Conservation (phyloP, 2,329 filamentous ascomycete species). For the Aspergillus pseudoglaucus region DNA sequence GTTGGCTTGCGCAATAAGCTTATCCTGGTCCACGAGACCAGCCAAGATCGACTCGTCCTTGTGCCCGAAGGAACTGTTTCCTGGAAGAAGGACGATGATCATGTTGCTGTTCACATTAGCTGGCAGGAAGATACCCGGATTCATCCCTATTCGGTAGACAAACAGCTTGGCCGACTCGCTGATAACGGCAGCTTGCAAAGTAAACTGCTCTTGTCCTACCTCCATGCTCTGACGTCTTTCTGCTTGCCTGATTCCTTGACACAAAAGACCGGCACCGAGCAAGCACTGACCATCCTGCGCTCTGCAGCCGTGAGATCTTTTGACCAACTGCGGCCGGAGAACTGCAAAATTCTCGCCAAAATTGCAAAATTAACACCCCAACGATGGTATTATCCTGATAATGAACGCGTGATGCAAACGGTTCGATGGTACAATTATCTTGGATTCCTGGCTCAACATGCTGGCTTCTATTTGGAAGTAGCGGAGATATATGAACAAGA, state of each 20-base stretch:
- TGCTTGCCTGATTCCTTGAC: slow-evolving; percentile 31
- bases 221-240: slow-evolving; percentile 34
- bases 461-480: slow-evolving; percentile 34
- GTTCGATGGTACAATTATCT: slow-evolving; percentile 40
- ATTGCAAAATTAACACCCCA: slow-evolving; percentile 41
- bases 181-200: slow-evolving; percentile 48
- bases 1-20: slow-evolving; percentile 47
- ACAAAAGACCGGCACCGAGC: slow-evolving; percentile 22
- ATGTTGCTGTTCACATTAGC: slow-evolving; percentile 35
- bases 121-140: slow-evolving; percentile 14
- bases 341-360: slow-evolving; percentile 29
- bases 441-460: slow-evolving; percentile 42
- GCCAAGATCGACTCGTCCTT: background rate
- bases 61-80: background rate
- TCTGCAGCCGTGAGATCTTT: slow-evolving; percentile 48
- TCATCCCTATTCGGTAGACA: slow-evolving; percentile 47
- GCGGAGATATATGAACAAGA: slow-evolving; percentile 31
- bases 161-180: slow-evolving; percentile 43
- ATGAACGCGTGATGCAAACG: slow-evolving; percentile 41
- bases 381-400: slow-evolving; percentile 38
- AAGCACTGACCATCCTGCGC: slow-evolving; percentile 20
- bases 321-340: slow-evolving; percentile 28
- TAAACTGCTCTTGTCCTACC: slow-evolving; percentile 36
- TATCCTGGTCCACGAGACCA: slow-evolving; percentile 34
- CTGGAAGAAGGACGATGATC: slow-evolving; percentile 9